phyloP scores from a whole-genome alignment of 345 rosid species.

The Syzygium aqueum region DNA sequence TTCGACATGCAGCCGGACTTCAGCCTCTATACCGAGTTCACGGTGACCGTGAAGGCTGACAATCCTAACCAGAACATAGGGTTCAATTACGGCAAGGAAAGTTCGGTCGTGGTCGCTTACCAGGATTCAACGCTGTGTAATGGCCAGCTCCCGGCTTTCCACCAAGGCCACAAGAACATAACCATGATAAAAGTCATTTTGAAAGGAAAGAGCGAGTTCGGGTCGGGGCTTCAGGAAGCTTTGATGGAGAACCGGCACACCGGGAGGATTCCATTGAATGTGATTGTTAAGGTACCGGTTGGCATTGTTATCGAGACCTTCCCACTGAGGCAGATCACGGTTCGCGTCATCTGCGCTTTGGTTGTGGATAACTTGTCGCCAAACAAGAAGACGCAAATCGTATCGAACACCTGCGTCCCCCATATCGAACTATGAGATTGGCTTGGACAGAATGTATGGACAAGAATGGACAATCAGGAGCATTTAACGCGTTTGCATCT shows the following conservation, averaged over 20 bases:
- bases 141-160: constrained; percentile 32
- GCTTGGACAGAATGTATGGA: background rate
- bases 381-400: constrained; percentile 10
- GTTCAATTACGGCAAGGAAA: constrained; percentile 27
- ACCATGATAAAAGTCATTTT: constrained; percentile 15
- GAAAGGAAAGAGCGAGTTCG: constrained; percentile 30
- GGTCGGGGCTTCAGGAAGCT: constrained; percentile 23
- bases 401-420: constrained; percentile 21
- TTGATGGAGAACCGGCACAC: constrained; percentile 12
- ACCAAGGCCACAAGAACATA: constrained; percentile 24
- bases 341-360: constrained; percentile 22
- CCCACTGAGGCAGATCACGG: constrained; percentile 20
- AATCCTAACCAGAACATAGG: constrained; percentile 27
- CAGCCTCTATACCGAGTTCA: constrained; percentile 24
- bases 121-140: constrained; percentile 20
- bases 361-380: constrained; percentile 37
- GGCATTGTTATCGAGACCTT: constrained; percentile 12
- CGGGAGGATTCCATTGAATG: constrained; percentile 34
- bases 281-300: constrained; percentile 27
- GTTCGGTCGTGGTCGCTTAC: constrained; percentile 23
- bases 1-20: constrained; percentile 25
- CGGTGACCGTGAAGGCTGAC: constrained; percentile 26
- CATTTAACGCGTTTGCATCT: background rate
- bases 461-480: background rate
- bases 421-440: constrained; percentile 5